Percentiles rank a stretch among this genome's conserved stretches.
Evolutionary conservation across 2,329 filamentous ascomycete species (phyloP).

Genomic region (Trichophyton simii): DNA sequence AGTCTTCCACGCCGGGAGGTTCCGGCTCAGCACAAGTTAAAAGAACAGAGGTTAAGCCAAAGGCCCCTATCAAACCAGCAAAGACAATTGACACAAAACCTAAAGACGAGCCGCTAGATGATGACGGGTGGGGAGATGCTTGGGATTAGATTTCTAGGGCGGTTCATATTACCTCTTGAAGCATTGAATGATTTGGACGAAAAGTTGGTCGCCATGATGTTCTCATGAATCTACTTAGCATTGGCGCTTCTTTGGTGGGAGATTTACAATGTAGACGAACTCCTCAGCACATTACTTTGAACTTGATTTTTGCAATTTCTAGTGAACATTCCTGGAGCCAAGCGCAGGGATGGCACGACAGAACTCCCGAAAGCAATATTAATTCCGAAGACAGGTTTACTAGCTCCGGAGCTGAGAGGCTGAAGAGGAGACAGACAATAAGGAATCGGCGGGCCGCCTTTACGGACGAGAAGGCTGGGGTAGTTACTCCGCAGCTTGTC

Average conservation of each 20-base stretch:
- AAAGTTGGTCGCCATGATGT: background rate
- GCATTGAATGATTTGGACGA: background rate
- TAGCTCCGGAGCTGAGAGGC: too few relatives aligned
- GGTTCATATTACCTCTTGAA: background rate
- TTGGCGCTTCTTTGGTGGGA: background rate
- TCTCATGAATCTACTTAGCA: background rate
- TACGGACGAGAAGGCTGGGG: background rate
- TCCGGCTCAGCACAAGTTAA: constrained; percentile 25
- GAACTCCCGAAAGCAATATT: too few relatives aligned
- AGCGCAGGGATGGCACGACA: too few relatives aligned
- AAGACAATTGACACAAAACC: constrained; percentile 65
- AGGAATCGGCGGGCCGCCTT: background rate
- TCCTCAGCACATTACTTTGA: background rate
- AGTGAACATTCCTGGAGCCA: too few relatives aligned
- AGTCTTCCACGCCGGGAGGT: constrained; percentile 36
- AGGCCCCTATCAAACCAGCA: constrained; percentile 33
- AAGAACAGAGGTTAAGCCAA: constrained; percentile 30
- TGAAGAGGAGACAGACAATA: background rate
- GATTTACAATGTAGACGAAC: background rate
- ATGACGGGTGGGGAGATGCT: constrained; percentile 39
- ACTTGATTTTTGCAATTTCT: too few relatives aligned
- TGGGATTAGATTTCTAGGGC: constrained; percentile 28
- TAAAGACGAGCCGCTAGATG: constrained; percentile 26
- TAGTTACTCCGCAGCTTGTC: background rate
- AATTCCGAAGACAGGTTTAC: too few relatives aligned